These are phyloP conservation scores for Suillus paluster DNA, from an alignment of 768 basidiomycete species.

Conservation along the genomic window DNA sequence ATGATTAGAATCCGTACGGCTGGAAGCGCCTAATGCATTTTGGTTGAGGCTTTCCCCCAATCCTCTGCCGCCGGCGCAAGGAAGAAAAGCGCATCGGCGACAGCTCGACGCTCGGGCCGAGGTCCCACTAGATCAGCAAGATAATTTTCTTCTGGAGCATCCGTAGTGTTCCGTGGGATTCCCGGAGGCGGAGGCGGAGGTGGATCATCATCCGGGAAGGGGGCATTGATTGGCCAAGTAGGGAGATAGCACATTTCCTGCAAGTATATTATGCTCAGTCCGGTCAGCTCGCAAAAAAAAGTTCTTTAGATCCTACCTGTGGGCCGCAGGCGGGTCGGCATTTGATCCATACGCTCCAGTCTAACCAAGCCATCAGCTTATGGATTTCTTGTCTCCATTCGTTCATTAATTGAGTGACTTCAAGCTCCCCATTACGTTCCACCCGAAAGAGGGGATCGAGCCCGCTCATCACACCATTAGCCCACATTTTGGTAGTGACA, in stretches of 20 bases:
- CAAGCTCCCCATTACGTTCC: not conserved
- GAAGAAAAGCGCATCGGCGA: not conserved
- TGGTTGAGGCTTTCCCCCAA: conserved; percentile 27
- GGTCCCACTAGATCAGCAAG: not conserved
- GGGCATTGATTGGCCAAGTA: conserved; percentile 23
- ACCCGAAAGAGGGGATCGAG: not conserved
- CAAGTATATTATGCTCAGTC: not conserved
- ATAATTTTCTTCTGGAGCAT: not conserved
- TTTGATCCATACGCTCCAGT: conserved; percentile 28
- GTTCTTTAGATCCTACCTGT: conserved; percentile 14
- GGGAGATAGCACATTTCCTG: conserved; percentile 34
- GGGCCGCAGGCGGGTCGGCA: conserved; percentile 21
- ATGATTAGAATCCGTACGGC: conserved; percentile 10
- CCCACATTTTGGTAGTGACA: conserved; percentile 24
- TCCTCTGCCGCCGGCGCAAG: conserved; percentile 9
- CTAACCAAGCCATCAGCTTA: conserved; percentile 24
- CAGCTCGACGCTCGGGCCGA: not conserved
- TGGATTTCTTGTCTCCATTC: conserved; percentile 15
- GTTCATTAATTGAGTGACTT: conserved; percentile 9
- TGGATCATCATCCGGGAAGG: not conserved
- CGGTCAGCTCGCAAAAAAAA: not conserved
- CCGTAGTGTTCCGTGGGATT: too few species aligned
- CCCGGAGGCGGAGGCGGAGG: too few species aligned
- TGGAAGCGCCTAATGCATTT: conserved; percentile 19
- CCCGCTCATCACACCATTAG: conserved; percentile 17